phyloP scores from a whole-genome alignment of 768 basidiomycete genomes.

The Amanita inopinata region DNA sequence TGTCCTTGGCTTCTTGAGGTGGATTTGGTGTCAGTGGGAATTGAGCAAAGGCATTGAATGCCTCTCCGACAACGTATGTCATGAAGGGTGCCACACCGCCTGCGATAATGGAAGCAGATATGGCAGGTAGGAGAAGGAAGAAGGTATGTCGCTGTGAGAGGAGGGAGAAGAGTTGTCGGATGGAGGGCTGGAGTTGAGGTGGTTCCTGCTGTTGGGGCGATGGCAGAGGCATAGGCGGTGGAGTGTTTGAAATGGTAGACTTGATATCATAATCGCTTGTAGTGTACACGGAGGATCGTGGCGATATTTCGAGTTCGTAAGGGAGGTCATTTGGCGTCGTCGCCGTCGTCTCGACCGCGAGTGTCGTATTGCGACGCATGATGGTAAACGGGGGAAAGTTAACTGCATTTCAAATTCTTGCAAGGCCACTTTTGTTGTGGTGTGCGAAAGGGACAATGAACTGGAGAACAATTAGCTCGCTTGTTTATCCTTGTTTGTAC shows the following conservation, averaged over 20 bases:
- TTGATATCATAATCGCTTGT: constrained; percentile 10
- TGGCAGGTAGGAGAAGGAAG: constrained; percentile 53
- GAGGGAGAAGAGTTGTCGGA: constrained; percentile 52
- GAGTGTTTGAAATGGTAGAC: constrained; percentile 12
- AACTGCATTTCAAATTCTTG: not conserved
- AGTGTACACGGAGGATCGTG: constrained; percentile 17
- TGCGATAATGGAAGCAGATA: constrained; percentile 49
- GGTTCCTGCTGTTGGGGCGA: constrained; percentile 5
- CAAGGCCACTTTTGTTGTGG: not conserved
- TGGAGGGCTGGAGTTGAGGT: constrained; percentile 15
- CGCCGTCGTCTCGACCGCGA: not conserved
- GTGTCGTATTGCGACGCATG: not conserved
- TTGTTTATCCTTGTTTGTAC: not conserved
- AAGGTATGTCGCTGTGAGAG: constrained; percentile 48
- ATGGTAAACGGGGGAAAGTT: not conserved
- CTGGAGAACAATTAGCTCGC: constrained; percentile 1
- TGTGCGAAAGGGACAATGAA: not conserved
- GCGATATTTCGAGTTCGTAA: constrained; percentile 18
- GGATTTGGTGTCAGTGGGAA: constrained; percentile 25
- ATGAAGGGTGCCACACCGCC: constrained; percentile 80
- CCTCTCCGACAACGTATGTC: constrained; percentile 72
- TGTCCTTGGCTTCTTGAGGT: constrained; percentile 31
- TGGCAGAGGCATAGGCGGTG: not conserved
- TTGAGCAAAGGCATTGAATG: constrained; percentile 68
- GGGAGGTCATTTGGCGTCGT: not conserved